phyloP scores from a whole-genome alignment of 139 green algal species.

The Chlamydomonas sp. region DNA sequence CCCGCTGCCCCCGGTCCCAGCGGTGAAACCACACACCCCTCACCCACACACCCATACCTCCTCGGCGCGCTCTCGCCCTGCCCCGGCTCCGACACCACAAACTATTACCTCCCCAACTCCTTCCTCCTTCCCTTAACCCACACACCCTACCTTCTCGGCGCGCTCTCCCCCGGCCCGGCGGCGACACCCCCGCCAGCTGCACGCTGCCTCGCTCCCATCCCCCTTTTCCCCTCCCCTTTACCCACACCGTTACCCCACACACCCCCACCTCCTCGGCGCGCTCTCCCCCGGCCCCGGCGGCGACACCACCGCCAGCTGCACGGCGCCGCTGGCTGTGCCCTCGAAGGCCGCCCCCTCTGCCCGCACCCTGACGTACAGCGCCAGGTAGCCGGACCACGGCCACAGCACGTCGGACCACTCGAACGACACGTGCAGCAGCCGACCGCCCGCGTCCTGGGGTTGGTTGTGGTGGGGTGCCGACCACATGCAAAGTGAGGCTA shows the following conservation, averaged over 20 bases:
- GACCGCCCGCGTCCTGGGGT: constrained; percentile 62
- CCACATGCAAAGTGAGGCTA: no score
- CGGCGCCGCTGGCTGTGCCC: constrained; percentile 48
- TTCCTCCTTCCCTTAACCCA: not conserved
- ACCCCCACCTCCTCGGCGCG: constrained; percentile 19
- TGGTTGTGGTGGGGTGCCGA: not conserved
- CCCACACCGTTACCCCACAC: not conserved
- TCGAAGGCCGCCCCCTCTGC: constrained; percentile 46
- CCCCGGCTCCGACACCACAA: no score
- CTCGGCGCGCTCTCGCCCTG: no score
- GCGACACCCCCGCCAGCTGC: no score
- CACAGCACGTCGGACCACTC: constrained; percentile 85
- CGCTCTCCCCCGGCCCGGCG: no score
- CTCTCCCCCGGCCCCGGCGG: constrained; percentile 61
- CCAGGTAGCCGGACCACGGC: constrained; percentile 97
- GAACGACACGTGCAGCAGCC: constrained; percentile 89
- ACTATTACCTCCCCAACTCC: not conserved
- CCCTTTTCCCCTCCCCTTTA: not conserved
- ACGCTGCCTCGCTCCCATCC: constrained; percentile 47
- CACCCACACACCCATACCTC: no score
- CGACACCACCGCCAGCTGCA: constrained; percentile 83
- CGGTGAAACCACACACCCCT: no score
- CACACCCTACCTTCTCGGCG: no score
- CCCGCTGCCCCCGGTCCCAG: no score
- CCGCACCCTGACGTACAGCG: constrained; percentile 86